Evolutionary conservation across 495 filamentous ascomycete genomes (phyloP), one percentile per base, ranked within the genome.

Genomic region (Penicillium verhagenii): DNA sequence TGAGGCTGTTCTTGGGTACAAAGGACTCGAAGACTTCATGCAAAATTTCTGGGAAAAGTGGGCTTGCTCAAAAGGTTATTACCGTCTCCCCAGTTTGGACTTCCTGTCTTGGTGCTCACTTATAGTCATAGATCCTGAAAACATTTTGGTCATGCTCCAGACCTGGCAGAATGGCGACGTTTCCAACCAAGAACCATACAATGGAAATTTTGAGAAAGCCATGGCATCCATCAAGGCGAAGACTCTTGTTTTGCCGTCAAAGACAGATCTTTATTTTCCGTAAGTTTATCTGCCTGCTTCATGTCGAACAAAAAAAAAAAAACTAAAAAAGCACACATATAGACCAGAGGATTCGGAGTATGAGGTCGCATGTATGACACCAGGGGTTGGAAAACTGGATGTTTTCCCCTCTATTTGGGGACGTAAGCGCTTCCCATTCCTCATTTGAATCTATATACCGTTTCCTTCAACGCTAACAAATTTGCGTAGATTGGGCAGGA

Each of bases 241-340:
- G 57, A 80, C 80, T 0, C 66, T 90, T 23, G 82, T 89, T 8
- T 59, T 89, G 7, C 86, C 87, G 1, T 64, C 70, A 6, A 80
- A 87, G 63, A 89, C 86, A 0, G 87, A 91, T 63, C 71, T 89
- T 5, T 91, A 91, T 61, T 91, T 91, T 64, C 85, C 87, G 73
- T 85, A 67, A 72, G 83, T 10, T 18, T 13, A 35, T 14, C 29
- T 16, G 16, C 23, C 9, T 29, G 19, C 4, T 18, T 23, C n/a
- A 9, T 7, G 29, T 31, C 11, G 21, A 39, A 0, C 7, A 13
- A 21, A 35, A 14, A 14, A 13, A 7, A 23, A 25, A n/a, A 23
- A 33, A 28, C 61, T 72, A 37, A 71, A 35, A 46, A 71, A 38
- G 47, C 18, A 42, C 19, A 24, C 19, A 35, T 7, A 16, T 11